These are phyloP conservation scores for Globisporangium viniferum DNA, from an alignment of 352 stramenopile species.

Conservation along the genomic window DNA sequence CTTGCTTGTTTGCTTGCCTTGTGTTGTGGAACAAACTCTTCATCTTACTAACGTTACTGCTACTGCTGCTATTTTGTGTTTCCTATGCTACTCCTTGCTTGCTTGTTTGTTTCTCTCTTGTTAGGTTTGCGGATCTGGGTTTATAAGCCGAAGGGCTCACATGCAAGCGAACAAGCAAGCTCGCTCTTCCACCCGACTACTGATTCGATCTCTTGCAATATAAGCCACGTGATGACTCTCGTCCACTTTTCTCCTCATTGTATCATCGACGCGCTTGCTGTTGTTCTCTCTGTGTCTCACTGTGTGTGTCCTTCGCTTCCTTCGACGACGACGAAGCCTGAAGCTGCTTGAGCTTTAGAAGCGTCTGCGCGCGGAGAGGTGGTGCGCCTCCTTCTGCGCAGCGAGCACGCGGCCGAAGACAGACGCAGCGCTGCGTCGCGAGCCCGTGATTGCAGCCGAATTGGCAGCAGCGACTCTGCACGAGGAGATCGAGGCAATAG, in stretches of 20 bases:
- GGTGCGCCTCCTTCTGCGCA: constrained; percentile 28
- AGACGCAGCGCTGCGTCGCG: constrained; percentile 17
- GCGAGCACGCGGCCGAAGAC: constrained; percentile 25
- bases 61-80: constrained; percentile 12
- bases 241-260: neutral
- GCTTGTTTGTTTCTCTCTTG: neutral
- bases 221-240: neutral
- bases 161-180: no score
- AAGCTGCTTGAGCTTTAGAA: constrained; percentile 19
- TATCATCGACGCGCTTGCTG: neutral
- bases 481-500: neutral
- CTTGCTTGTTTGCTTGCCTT: constrained; percentile 1
- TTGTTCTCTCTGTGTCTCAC: neutral
- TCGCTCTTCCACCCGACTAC: neutral
- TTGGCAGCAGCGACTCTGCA: constrained; percentile 8
- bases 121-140: constrained; percentile 48
- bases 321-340: neutral
- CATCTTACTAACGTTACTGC: neutral
- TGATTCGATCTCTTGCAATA: constrained; percentile 8
- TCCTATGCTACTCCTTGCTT: constrained; percentile 7
- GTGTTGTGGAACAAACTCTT: neutral
- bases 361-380: constrained; percentile 20
- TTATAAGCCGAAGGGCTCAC: constrained; percentile 25
- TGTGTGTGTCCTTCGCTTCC: constrained; percentile 11
- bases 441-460: neutral